phyloP scores from a whole-genome alignment of 148 eudicot species.

The Heliamphora exappendiculata region DNA sequence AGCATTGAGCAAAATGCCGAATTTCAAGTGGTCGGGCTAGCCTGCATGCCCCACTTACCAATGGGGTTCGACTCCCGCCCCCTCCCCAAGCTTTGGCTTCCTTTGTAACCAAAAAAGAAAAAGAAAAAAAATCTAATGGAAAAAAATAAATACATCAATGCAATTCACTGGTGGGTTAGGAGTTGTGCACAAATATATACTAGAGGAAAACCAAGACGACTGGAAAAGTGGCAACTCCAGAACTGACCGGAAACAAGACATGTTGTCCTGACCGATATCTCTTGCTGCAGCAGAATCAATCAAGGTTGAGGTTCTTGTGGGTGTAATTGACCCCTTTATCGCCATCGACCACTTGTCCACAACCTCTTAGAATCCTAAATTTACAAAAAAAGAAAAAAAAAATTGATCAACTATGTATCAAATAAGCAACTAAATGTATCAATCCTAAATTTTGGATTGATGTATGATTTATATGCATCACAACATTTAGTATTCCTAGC shows the following conservation, averaged over 20 bases:
- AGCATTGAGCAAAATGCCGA: background rate
- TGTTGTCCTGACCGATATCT: background rate
- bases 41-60: too few relatives aligned
- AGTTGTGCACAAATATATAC: background rate
- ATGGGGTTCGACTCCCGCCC: too few relatives aligned
- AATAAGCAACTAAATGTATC: too few relatives aligned
- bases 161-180: background rate
- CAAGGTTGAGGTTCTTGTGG: constrained; percentile 39
- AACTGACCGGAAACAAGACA: background rate
- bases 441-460: background rate
- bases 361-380: constrained; percentile 64
- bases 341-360: constrained; percentile 65
- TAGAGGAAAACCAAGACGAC: background rate
- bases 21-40: too few relatives aligned
- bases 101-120: too few relatives aligned
- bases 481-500: background rate
- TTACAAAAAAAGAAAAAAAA: background rate
- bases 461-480: background rate
- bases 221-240: background rate
- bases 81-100: too few relatives aligned
- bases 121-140: too few relatives aligned
- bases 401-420: background rate
- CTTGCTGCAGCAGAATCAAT: background rate
- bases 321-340: constrained; percentile 67
- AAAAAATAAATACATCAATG: too few relatives aligned